Conservation (phyloP, 2,329 filamentous ascomycete genomes). For the Diaporthe aspalathi region DNA sequence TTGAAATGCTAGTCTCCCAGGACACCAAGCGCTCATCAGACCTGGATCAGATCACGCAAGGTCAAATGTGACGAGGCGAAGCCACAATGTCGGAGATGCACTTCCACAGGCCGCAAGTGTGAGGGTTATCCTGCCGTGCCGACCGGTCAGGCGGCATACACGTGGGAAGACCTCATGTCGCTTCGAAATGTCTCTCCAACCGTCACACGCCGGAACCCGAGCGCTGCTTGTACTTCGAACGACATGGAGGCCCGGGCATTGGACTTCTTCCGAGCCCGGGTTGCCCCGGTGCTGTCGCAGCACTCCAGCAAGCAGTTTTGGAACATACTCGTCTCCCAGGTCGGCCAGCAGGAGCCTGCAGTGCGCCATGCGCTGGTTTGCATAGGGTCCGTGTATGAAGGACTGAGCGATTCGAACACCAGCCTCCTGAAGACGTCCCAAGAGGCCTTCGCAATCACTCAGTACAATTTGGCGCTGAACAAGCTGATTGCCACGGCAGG, state of each 20-base stretch:
- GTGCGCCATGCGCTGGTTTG: conserved; percentile 63
- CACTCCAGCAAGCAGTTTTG: conserved; percentile 58
- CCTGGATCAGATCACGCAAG: conserved; percentile 39
- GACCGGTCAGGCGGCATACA: conserved; percentile 33
- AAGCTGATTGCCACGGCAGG: conserved; percentile 53
- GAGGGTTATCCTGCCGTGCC: conserved; percentile 40
- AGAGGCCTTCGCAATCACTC: conserved; percentile 53
- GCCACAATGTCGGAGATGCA: conserved; percentile 42
- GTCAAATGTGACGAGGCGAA: conserved; percentile 44
- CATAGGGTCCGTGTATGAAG: conserved; percentile 60
- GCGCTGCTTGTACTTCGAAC: background rate
- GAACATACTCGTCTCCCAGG: conserved; percentile 57
- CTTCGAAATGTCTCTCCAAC: background rate
- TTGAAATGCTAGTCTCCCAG: background rate
- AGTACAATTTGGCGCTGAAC: conserved; percentile 62
- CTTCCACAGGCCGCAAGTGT: conserved; percentile 40
- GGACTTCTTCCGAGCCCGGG: conserved; percentile 53
- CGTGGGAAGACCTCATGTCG: conserved; percentile 35
- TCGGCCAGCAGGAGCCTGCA: conserved; percentile 57
- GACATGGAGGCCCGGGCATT: conserved; percentile 35
- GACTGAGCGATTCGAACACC: conserved; percentile 41
- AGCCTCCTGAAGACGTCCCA: conserved; percentile 42
- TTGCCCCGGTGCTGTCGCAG: conserved; percentile 55
- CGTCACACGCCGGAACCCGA: background rate
- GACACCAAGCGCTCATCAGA: background rate